A percentile compares a stretch with the other conserved stretches of the same genome.
These are phyloP conservation scores for Populus pruinosa DNA, from an alignment of 345 rosid genomes.

Conservation along the genomic window DNA sequence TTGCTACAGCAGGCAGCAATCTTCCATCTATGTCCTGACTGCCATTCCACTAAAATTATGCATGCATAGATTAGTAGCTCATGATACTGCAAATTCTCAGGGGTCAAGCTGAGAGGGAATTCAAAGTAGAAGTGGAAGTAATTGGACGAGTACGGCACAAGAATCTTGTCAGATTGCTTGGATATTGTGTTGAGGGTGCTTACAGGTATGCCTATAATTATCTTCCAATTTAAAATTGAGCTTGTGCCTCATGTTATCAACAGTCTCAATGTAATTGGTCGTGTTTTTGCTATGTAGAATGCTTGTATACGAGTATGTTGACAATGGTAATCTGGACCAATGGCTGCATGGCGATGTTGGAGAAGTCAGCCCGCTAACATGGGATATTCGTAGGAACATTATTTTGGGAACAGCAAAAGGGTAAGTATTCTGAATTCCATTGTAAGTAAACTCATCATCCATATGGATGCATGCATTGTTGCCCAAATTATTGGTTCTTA, in stretches of 20 bases:
- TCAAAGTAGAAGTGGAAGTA: slow-evolving; percentile 90
- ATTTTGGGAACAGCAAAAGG: slow-evolving; percentile 93
- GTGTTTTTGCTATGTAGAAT: slow-evolving; percentile 50
- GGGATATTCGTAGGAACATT: slow-evolving; percentile 88
- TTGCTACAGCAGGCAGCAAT: neutral
- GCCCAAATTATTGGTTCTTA: neutral
- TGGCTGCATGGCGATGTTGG: slow-evolving; percentile 98
- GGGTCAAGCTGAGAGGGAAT: slow-evolving; percentile 98
- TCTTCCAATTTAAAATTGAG: neutral
- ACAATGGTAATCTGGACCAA: slow-evolving; percentile 92
- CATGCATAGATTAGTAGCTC: neutral
- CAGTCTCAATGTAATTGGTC: neutral
- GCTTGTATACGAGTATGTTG: slow-evolving; percentile 90
- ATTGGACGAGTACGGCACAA: slow-evolving; percentile 95
- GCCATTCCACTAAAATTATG: neutral
- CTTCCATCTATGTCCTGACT: neutral
- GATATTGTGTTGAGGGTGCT: slow-evolving; percentile 94
- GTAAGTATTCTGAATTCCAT: slow-evolving; percentile 26
- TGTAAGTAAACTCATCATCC: neutral
- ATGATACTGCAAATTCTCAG: slow-evolving; percentile 32
- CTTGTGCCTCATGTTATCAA: neutral
- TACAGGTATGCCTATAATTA: slow-evolving; percentile 50
- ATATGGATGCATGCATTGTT: neutral
- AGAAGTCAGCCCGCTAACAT: slow-evolving; percentile 71
- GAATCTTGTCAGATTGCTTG: slow-evolving; percentile 84